Base-by-base conservation (phyloP, 2,329 filamentous ascomycete genomes). In the Trichoderma afroharzianum region DNA sequence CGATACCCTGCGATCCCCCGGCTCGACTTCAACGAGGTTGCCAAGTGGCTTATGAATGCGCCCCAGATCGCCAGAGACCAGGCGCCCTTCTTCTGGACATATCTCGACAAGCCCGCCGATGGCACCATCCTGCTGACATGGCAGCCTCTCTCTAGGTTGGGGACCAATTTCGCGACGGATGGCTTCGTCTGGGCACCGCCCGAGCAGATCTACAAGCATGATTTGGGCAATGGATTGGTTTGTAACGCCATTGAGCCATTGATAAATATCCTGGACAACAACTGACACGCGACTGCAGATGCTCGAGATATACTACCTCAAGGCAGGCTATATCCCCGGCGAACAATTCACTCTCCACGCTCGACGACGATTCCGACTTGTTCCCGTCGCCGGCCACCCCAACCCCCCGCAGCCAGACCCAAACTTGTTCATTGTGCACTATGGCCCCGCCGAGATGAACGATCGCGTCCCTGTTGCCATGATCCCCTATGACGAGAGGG, bases 51-150 rank as follows among this genome's bases (percentile, higher is more conserved):
- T 73, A 86, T 95, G 78, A 89, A 91, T 77, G 95, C 94, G 50
- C 93, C 95, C 9, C 92, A 93, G 78, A 92, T 97, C 73, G 92
- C 95, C 76, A 93, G 93, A 81, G 92, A 97, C 78, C 86, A 91
- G 74, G 91, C 94, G 63, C 90, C 95, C 3, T 95, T 99, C 87
- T 93, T 92, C 82, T 99, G 95, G 95, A 95, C 92, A 59, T 97
- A 95, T 80, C 88, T 98, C 71, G 90, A 96, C 76, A 88, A 90
- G 68, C 95, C 95, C 12, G 87, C 87, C 67, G 93, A 97, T 81
- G 94, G 94, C 70, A 92, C 91, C 9, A 88, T 97, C 58, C 88
- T 96, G 79, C 86, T 98, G 74, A 92, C 92, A 67, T 98, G 95
- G 95, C 94, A 98, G 80, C 92, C 95, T 2, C 85, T 92, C 67